These are phyloP conservation scores for Yamagishiella unicocca DNA, from an alignment of 139 green algal genomes.

Conservation along the genomic window DNA sequence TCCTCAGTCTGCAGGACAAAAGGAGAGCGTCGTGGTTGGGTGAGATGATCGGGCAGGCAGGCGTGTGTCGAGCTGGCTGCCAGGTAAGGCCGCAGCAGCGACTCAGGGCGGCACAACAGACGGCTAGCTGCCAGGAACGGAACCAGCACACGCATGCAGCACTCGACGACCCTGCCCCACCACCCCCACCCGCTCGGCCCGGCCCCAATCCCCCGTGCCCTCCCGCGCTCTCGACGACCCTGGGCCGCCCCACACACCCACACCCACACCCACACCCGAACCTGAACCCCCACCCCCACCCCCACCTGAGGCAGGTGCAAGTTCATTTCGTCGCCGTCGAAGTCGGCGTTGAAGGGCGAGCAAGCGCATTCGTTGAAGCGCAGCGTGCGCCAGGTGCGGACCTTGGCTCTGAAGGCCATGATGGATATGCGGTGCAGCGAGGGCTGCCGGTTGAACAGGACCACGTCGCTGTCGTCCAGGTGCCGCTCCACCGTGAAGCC, in stretches of 20 bases:
- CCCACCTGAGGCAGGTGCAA: slow-evolving; percentile 92
- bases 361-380: slow-evolving; percentile 99
- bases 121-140: no score
- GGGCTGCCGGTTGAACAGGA: slow-evolving; percentile 99
- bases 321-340: slow-evolving; percentile 99
- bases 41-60: no score
- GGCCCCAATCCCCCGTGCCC: no score
- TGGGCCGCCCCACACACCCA: neutral
- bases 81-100: no score
- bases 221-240: neutral
- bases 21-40: neutral
- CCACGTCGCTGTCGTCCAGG: slow-evolving; percentile 93
- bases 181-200: no score
- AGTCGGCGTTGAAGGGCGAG: slow-evolving; percentile 99
- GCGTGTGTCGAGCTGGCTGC: no score
- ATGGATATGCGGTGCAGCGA: slow-evolving; percentile 97
- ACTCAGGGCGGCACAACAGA: no score
- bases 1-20: slow-evolving; percentile 90
- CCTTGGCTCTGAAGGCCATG: slow-evolving; percentile 93
- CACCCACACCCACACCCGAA: neutral
- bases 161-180: no score
- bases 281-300: slow-evolving; percentile 20
- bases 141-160: no score
- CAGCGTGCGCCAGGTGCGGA: slow-evolving; percentile 88
- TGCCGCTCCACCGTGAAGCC: slow-evolving; percentile 96